These are phyloP conservation scores for Remersonia thermophila DNA, from an alignment of 2,329 filamentous ascomycete genomes.

Conservation along the genomic window DNA sequence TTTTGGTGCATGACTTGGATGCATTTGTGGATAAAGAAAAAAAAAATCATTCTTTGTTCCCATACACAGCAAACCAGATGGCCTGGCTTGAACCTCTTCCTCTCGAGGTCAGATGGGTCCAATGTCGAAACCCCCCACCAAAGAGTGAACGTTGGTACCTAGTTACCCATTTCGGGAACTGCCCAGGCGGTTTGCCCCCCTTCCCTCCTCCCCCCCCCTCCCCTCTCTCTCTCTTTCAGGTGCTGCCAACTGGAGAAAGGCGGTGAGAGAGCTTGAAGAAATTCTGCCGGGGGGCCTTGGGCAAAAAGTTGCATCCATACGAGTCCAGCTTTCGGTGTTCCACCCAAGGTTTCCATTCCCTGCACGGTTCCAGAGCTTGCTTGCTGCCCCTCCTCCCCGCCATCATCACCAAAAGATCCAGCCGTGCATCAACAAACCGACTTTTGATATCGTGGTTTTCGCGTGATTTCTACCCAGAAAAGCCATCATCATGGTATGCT, in stretches of 20 bases:
- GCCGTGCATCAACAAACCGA: conserved; percentile 3
- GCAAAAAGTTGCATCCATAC: conserved; percentile 14
- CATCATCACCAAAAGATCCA: conserved; percentile 4
- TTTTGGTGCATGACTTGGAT: too few relatives aligned
- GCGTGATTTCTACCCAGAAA: too few relatives aligned
- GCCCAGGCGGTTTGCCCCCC: too few relatives aligned
- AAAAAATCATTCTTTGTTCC: too few relatives aligned
- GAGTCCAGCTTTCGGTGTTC: conserved; percentile 4
- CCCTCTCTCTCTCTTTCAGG: conserved; percentile 9
- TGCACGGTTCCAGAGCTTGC: conserved; percentile 9
- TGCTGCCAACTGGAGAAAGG: conserved; percentile 8
- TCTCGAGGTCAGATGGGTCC: too few relatives aligned
- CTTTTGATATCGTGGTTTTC: background rate
- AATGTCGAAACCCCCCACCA: too few relatives aligned
- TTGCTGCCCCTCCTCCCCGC: conserved; percentile 15
- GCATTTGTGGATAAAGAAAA: too few relatives aligned
- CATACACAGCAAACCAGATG: too few relatives aligned
- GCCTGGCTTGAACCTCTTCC: too few relatives aligned
- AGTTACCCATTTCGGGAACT: too few relatives aligned
- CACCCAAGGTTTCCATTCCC: conserved; percentile 5
- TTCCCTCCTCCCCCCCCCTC: too few relatives aligned
- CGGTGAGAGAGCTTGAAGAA: conserved; percentile 16
- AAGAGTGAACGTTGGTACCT: too few relatives aligned
- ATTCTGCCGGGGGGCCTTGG: conserved; percentile 16
- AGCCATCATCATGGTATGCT: conserved; percentile 13